A percentile compares a stretch with the other conserved stretches of the same genome.
Evolutionary conservation across 768 basidiomycete genomes (phyloP).

Genomic region (Dentipellis fragilis): DNA sequence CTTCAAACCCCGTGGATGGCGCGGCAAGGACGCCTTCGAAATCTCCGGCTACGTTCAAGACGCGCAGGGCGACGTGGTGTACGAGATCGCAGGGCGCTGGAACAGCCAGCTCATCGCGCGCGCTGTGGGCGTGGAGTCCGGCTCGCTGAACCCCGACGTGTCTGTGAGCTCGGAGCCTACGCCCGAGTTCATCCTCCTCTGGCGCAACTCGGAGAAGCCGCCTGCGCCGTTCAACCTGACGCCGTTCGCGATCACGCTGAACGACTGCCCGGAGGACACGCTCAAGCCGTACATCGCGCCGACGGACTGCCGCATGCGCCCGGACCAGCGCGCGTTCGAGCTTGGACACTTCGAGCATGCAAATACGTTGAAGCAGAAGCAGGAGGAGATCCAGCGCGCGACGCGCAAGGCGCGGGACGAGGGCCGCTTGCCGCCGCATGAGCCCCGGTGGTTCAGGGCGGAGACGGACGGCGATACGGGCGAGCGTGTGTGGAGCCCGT

Average conservation of each 20-base stretch:
- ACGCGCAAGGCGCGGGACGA: conserved; percentile 69
- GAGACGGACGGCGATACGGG: conserved; percentile 82
- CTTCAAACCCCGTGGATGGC: conserved; percentile 95
- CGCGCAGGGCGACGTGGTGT: conserved; percentile 48
- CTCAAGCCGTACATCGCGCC: conserved; percentile 69
- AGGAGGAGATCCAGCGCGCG: conserved; percentile 73
- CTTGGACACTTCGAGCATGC: conserved; percentile 75
- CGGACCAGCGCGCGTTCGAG: conserved; percentile 94
- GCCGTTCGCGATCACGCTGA: conserved; percentile 87
- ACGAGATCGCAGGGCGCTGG: conserved; percentile 94
- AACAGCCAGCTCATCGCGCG: conserved; percentile 89
- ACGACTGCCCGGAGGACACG: conserved; percentile 68
- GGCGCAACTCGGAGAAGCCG: conserved; percentile 85
- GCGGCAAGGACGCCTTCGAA: conserved; percentile 85
- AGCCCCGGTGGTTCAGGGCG: conserved; percentile 80
- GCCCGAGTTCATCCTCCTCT: conserved; percentile 76
- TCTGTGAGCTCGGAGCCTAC: conserved; percentile 38
- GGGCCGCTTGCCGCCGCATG: conserved; percentile 60
- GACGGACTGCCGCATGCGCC: conserved; percentile 87
- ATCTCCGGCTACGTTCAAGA: conserved; percentile 81
- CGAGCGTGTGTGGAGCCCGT: conserved; percentile 80
- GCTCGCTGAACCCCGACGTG: conserved; percentile 65
- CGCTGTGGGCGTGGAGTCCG: conserved; percentile 44
- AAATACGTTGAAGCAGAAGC: conserved; percentile 66
- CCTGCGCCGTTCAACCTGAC: conserved; percentile 89